Conservation (phyloP, 352 stramenopile species). For the Phytophthora brassicae region DNA sequence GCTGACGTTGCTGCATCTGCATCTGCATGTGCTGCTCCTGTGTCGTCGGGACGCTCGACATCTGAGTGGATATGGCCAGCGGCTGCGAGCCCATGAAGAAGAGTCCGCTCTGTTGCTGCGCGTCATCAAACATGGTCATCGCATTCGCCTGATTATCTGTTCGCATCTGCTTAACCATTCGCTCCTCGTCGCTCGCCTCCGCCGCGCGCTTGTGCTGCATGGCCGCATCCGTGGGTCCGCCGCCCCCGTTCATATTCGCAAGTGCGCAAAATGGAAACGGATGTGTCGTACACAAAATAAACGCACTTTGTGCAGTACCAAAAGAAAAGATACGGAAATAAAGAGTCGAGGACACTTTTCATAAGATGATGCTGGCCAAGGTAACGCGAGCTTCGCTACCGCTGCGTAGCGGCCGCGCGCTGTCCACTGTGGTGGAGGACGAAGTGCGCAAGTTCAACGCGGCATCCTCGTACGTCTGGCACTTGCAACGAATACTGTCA, state of each 20-base stretch:
- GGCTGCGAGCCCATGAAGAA: slow-evolving; percentile 39
- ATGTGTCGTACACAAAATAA: slow-evolving; percentile 12
- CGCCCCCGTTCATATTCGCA: slow-evolving; percentile 23
- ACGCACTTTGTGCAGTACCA: not conserved
- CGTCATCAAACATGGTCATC: slow-evolving; percentile 32
- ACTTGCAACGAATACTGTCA: too few relatives aligned
- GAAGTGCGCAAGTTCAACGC: slow-evolving; percentile 86
- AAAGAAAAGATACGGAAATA: not conserved
- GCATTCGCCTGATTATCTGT: slow-evolving; percentile 32
- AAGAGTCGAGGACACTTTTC: too few relatives aligned
- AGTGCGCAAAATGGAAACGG: slow-evolving; percentile 5
- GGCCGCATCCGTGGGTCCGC: not conserved
- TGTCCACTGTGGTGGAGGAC: slow-evolving; percentile 73
- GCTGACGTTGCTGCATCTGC: slow-evolving; percentile 41
- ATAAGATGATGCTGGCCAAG: slow-evolving; percentile 23
- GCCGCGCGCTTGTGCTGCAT: slow-evolving; percentile 33
- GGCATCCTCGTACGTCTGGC: slow-evolving; percentile 70
- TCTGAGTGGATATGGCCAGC: slow-evolving; percentile 25
- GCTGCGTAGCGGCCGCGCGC: slow-evolving; percentile 22
- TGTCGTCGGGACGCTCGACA: slow-evolving; percentile 22
- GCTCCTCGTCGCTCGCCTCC: slow-evolving; percentile 24
- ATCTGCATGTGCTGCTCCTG: slow-evolving; percentile 37
- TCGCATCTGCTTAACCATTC: slow-evolving; percentile 37
- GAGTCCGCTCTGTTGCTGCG: slow-evolving; percentile 23
- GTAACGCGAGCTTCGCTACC: not conserved